Conservation (phyloP, 305 asterid species). For the Fraxinus platypoda region DNA sequence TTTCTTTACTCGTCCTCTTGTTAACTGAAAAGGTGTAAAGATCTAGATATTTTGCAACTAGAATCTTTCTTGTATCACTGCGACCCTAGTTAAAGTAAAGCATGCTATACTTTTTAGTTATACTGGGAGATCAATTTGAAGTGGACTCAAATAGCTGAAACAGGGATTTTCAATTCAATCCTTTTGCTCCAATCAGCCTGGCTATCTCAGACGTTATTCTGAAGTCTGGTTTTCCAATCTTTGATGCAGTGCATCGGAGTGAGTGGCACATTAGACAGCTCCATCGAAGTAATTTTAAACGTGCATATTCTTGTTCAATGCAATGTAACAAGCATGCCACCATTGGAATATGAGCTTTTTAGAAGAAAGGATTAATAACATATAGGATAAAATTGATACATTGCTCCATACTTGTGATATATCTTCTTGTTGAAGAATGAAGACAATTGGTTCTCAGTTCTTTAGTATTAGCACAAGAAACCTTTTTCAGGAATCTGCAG, state of each 20-base stretch:
- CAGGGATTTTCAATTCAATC: too few species aligned
- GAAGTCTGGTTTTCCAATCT: neutral
- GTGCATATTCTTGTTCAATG: neutral
- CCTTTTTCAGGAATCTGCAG: conserved; percentile 26
- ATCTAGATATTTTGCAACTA: too few species aligned
- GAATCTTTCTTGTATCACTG: neutral
- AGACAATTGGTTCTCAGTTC: neutral
- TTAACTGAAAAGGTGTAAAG: neutral
- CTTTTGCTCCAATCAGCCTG: neutral
- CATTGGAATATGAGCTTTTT: neutral
- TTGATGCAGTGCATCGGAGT: neutral
- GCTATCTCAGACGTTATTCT: too few species aligned
- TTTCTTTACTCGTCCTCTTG: neutral
- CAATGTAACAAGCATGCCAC: neutral
- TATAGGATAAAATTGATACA: too few species aligned
- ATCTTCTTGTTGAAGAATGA: neutral
- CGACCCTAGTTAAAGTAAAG: neutral
- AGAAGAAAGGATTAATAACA: neutral
- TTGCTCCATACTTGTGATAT: neutral
- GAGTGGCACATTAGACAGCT: neutral
- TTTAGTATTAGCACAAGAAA: neutral
- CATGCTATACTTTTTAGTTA: neutral
- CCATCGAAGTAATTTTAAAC: neutral
- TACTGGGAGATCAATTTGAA: neutral
- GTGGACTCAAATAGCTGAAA: neutral